Percentiles rank a stretch among this genome's conserved stretches.
phyloP scores from a whole-genome alignment of 2,329 filamentous ascomycete species.

The Thelonectria olida region DNA sequence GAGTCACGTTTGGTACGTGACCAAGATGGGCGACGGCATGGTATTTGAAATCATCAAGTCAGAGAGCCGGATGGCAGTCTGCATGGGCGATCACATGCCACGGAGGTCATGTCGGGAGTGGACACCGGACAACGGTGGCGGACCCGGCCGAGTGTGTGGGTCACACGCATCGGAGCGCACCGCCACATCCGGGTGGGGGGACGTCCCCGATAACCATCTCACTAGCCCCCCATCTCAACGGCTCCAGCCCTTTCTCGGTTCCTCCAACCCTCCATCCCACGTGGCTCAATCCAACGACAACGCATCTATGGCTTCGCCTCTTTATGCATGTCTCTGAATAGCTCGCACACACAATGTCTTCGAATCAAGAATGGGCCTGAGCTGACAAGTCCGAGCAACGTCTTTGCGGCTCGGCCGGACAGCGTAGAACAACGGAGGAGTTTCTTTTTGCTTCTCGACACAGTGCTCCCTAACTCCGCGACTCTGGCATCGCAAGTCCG shows the following conservation, averaged over 20 bases:
- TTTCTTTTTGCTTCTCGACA: background rate
- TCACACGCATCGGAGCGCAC: slow-evolving; percentile 12
- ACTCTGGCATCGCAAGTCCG: too few relatives aligned
- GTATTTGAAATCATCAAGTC: slow-evolving; percentile 17
- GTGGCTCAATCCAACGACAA: slow-evolving; percentile 31
- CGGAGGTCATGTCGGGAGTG: slow-evolving; percentile 35
- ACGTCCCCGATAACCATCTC: background rate
- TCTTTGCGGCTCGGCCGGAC: slow-evolving; percentile 6
- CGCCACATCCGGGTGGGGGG: slow-evolving; percentile 26
- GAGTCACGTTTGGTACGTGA: slow-evolving; percentile 14
- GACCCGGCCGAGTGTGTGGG: slow-evolving; percentile 36
- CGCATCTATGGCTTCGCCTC: slow-evolving; percentile 20
- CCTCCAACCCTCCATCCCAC: slow-evolving; percentile 26
- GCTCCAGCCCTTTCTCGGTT: background rate
- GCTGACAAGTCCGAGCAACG: background rate
- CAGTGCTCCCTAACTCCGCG: too few relatives aligned
- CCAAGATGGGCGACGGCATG: background rate
- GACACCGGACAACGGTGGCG: slow-evolving; percentile 26
- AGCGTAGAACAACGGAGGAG: background rate
- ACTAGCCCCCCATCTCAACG: slow-evolving; percentile 1
- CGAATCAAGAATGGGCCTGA: slow-evolving; percentile 17
- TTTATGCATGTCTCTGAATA: slow-evolving; percentile 31
- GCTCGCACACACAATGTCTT: slow-evolving; percentile 13
- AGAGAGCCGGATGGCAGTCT: slow-evolving; percentile 28
- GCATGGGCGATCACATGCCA: slow-evolving; percentile 35